Conservation (phyloP, 2,329 filamentous ascomycete genomes). For the Cercospora sesami region DNA sequence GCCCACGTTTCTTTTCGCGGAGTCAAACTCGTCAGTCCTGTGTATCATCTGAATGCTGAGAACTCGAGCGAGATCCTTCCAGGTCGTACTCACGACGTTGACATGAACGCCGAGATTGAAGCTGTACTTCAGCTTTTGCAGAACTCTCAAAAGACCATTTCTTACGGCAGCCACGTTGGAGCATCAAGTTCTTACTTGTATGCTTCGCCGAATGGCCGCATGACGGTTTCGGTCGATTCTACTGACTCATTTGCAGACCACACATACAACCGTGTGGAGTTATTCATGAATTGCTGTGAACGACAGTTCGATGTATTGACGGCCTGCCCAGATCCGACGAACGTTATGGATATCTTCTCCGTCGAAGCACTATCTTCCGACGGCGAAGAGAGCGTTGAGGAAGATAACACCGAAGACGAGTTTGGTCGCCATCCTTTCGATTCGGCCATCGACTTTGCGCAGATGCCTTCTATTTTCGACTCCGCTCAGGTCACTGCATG, state of each 20-base stretch:
- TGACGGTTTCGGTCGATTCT: conserved; percentile 5
- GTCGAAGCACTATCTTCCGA: background rate
- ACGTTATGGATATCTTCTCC: background rate
- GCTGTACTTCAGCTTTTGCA: background rate
- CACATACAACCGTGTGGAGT: background rate
- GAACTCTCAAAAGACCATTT: background rate
- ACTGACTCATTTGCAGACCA: background rate
- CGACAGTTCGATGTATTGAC: conserved; percentile 10
- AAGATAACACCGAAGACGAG: background rate
- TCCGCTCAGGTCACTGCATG: background rate
- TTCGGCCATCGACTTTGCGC: conserved; percentile 9
- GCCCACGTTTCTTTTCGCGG: background rate
- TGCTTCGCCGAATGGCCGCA: background rate
- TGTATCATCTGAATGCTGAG: background rate
- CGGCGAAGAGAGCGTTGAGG: background rate
- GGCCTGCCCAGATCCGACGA: background rate
- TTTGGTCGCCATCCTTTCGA: background rate
- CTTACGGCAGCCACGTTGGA: background rate
- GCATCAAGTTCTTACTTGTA: background rate
- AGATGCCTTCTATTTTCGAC: conserved; percentile 5
- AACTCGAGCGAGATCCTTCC: background rate
- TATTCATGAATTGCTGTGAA: background rate
- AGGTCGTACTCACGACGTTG: background rate
- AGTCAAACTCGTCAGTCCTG: background rate
- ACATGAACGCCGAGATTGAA: background rate